Base-by-base conservation (phyloP, 176 grass and related monocot species). In the Saccharum officinarum region DNA sequence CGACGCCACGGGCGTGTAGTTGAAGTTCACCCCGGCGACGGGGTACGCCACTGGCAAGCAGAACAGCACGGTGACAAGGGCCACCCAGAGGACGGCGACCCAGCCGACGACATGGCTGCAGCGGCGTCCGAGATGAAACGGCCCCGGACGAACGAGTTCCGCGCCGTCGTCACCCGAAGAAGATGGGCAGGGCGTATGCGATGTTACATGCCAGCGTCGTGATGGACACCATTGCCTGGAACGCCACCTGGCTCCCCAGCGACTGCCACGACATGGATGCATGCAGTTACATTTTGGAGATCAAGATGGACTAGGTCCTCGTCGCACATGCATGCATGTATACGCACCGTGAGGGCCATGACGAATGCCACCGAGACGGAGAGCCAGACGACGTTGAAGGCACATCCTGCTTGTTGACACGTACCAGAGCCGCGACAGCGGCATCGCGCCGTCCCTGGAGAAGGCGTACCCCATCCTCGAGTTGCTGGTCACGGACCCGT, bases 161-260 rank as follows among this genome's bases (percentile, higher is more conserved):
- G 34, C 0, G 79, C 88, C 2, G 94, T 75, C 9, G 92, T 98
- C n/a, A 98, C 88, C 1, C 91, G 85, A 93, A 98, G 71, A 98
- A 93, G 79, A 98, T 88, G 0, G 95, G 95, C 76, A 95, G 44
- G 34, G 82, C 91, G 44, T 98, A 98, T 17, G 95, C 82, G 76
- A 98, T 93, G 86, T n/a, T 91, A 93, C 28, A 90, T 80, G 2
- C 95, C 0, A 95, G 63, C 0, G 95, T 95, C 0, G 91, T 33
- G 20, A 93, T 86, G 0, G 95, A 95, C 39, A 90, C 71, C 95
- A 95, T 98, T 0, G 95, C 95, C 38, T 98, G 95, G 75, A 95
- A 95, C 2, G 91, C 95, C 40, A 98, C 95, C 49, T 47, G 14
- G 9, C 92, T 98, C n/a, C 89, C 89, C n/a, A 98, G 81, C 9